A percentile compares a stretch with the other conserved stretches of the same genome.
Evolutionary conservation across 2,329 filamentous ascomycete species (phyloP).

Genomic region (Ceratocystis cacaofunesta): DNA sequence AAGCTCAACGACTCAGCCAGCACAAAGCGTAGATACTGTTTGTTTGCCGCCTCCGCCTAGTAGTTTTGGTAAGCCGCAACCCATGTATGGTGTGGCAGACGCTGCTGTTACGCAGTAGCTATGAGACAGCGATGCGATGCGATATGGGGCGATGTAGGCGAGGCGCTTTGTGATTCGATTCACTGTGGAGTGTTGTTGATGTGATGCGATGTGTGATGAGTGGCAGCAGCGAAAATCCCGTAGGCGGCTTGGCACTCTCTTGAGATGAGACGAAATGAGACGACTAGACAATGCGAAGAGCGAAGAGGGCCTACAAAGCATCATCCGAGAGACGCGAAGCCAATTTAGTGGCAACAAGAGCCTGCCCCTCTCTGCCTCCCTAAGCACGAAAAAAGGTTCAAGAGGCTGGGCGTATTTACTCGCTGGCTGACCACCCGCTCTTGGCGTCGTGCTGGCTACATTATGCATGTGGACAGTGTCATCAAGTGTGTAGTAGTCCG

Average conservation of each 20-base stretch:
- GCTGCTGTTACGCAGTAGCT: too few species aligned
- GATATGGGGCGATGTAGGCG: neutral
- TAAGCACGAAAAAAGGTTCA: neutral
- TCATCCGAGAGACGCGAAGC: neutral
- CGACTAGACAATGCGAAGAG: neutral
- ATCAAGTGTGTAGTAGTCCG: too few species aligned
- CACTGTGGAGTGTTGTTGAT: neutral
- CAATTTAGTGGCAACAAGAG: neutral
- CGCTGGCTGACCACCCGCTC: neutral
- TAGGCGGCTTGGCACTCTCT: too few species aligned
- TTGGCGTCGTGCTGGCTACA: too few species aligned
- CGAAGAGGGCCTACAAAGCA: neutral
- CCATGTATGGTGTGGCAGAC: too few species aligned
- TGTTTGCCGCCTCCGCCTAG: too few species aligned
- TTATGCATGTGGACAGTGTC: too few species aligned
- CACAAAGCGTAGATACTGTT: too few species aligned
- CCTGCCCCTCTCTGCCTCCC: neutral
- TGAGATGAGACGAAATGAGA: neutral
- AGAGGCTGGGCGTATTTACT: neutral
- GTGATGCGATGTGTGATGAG: neutral
- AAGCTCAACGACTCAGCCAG: neutral
- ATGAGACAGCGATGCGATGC: neutral
- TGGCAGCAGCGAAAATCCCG: neutral
- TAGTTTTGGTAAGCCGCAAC: neutral
- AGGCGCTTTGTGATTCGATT: neutral